Base-by-base conservation (phyloP, 208 protist species). In the Trypanosoma boissoni region DNA sequence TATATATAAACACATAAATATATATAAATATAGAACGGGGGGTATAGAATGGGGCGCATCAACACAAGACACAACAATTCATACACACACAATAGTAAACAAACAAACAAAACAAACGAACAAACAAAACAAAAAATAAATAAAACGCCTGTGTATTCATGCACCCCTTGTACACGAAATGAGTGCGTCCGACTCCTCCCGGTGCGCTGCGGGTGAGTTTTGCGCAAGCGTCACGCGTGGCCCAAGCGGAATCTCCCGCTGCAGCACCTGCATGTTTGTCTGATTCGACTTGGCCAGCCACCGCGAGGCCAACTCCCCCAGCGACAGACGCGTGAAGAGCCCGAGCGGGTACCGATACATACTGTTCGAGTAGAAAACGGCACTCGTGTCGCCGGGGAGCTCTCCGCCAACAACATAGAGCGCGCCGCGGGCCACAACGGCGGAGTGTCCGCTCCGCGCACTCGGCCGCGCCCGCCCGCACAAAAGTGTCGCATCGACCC, bases 391-490 rank as follows among this genome's bases (percentile, higher is more conserved):
- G 10, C 53, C 55, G 14, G 64, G 63, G 5, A 63, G 24, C 74
- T 94, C 88, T 2, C 88, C 88, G 6, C 84, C 88, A 12, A 88
- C 55, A 23, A 91, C 46, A 60, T 86, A 91, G 6, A 94, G 55
- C n/a, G 77, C 65, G n/a, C 70, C 71, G 9, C 72, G 60, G 3
- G 77, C 69, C 8, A 76, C 45, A 3, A 58, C 70, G 57, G 62
- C 80, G 14, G 74, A 58, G 54, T 74, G 64, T 27, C 88, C 88
- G 44, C 78, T 94, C 55, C 88, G 78, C 0, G 80, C 65, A 12
- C 62, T 76, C 16, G 83, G 83, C 2, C 60, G 52, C 6, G 48
- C 56, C 54, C 46, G 59, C 14, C 63, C 52, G n/a, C 57, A 61
- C 10, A 21, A 56, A 48, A 64, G 51, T 0, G 58, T 68, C 18